Evolutionary conservation across 202 grass and related monocot species (phyloP), one percentile per base, ranked within the genome.

Genomic region (Musa balbisiana): DNA sequence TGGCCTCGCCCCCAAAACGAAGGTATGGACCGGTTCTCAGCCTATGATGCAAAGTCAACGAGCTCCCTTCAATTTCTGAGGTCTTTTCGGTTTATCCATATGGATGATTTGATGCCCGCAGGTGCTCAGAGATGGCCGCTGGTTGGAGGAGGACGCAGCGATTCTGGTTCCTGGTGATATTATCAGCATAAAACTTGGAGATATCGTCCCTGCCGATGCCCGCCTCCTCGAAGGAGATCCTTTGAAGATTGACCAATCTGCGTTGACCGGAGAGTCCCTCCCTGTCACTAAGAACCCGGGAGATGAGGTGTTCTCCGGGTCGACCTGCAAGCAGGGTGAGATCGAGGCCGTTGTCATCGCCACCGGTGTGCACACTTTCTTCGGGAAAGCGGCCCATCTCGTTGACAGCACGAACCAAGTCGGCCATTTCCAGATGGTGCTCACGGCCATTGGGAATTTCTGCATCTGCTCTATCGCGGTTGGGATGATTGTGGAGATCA

Each of bases 291-390:
- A 83, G 83, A n/a, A 1, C 25, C 73, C 90, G 13, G 84, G 87
- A 70, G 86, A 91, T 22, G 85, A 87, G 69, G 76, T 92, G 13
- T 97, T 84, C 82, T 92, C 93, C 2, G 93, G 93, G 1, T 97
- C 93, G 33, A 97, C 93, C 10, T 97, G 93, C 72, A 97, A 97
- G 84, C 93, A 97, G 56, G 90, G 93, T 0, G 90, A 97, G 82
- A 87, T 97, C 73, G 82, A 93, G 26, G 93, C 93, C 4, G 78
- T 25, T 14, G 85, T 87, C 52, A 87, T 87, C 17, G 85, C 81
- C 73, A 83, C 85, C 3, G 85, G 85, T 15, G 85, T 87, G 29
- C 85, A 87, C 72, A 87, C 85, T 72, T 87, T 87, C 85, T 87
- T 87, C 33, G 85, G 85, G 24, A 87, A 87, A 66, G 85, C 85